phyloP scores from a whole-genome alignment of 2,329 filamentous ascomycete species.

The Penicillium sclerotigenum region DNA sequence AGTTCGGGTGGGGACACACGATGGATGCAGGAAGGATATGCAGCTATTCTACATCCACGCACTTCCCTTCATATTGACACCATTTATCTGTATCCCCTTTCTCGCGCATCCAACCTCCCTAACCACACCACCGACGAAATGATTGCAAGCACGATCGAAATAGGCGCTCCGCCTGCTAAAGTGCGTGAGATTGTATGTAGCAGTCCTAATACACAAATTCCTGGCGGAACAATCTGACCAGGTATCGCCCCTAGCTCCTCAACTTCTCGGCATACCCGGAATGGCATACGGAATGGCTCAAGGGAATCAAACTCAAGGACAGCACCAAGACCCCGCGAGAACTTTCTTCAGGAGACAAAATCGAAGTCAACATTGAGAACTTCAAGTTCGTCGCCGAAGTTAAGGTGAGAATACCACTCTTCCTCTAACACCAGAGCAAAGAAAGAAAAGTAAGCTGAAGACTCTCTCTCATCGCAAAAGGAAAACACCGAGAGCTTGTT shows the following conservation, averaged over 20 bases:
- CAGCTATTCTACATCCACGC: neutral
- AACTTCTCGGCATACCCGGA: conserved; percentile 25
- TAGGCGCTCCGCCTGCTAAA: conserved; percentile 23
- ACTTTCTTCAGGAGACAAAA: conserved; percentile 12
- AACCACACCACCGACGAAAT: conserved; percentile 9
- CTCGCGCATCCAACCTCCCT: neutral
- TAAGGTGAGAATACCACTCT: conserved; percentile 8
- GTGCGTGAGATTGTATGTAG: conserved; percentile 28
- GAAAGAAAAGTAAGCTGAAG: neutral
- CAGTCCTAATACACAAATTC: neutral
- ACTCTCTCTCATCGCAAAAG: neutral
- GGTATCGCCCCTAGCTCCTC: conserved; percentile 16
- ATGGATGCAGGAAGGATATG: neutral
- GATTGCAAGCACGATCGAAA: conserved; percentile 27
- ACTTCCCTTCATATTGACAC: neutral
- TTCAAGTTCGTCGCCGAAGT: conserved; percentile 20
- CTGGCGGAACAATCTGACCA: neutral
- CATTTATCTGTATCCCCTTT: neutral
- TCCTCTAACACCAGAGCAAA: neutral
- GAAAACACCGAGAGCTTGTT: conserved; percentile 25
- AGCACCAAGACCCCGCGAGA: conserved; percentile 12
- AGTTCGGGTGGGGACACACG: neutral
- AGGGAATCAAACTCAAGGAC: conserved; percentile 18
- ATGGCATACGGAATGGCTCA: conserved; percentile 28
- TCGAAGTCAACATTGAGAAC: conserved; percentile 18